These are phyloP conservation scores for Tulasnella sp. DNA, from an alignment of 768 basidiomycete genomes.

Conservation along the genomic window DNA sequence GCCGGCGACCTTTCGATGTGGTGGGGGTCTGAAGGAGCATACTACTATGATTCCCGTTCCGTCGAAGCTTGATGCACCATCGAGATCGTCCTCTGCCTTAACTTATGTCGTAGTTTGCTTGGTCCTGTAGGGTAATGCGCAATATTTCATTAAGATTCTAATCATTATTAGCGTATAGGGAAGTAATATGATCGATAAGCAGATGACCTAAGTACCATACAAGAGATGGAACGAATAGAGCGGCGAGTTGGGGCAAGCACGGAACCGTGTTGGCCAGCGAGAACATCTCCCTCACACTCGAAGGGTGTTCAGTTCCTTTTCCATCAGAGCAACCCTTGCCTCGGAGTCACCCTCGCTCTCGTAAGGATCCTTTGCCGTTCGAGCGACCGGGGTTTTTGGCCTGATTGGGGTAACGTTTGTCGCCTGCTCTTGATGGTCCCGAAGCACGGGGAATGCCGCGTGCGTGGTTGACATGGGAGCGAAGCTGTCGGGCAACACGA, in stretches of 20 bases:
- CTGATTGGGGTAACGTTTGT: neutral
- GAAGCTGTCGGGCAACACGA: neutral
- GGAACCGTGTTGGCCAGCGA: neutral
- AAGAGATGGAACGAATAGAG: neutral
- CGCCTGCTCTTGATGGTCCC: neutral
- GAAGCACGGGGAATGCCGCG: neutral
- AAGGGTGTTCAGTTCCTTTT: constrained; percentile 1
- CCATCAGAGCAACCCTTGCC: neutral
- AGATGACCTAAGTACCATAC: neutral
- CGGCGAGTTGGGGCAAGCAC: neutral
- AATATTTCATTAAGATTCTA: no score
- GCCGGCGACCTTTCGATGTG: neutral
- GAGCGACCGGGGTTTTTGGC: neutral
- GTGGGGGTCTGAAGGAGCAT: neutral
- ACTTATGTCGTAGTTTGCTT: no score
- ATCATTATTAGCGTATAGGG: no score
- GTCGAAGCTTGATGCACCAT: no score
- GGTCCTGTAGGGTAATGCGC: no score
- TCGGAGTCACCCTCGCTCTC: neutral
- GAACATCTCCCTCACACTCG: neutral
- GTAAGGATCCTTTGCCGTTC: neutral
- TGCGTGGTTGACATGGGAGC: neutral
- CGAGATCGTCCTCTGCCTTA: no score
- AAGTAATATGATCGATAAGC: neutral
- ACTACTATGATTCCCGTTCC: neutral